Base-by-base conservation (phyloP, 306 rosid species). In the Canavalia ensiformis region DNA sequence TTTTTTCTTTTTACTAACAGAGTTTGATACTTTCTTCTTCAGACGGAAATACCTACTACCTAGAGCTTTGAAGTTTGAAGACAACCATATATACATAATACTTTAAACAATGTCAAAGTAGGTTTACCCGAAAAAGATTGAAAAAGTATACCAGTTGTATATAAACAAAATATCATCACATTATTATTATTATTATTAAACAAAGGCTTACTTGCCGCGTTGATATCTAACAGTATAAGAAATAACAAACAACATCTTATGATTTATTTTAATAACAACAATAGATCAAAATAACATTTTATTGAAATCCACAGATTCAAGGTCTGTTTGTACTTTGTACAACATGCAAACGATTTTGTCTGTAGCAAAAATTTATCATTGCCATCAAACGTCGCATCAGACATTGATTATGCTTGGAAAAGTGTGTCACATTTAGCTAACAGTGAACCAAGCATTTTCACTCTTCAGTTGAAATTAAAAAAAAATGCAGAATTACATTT, bases 71-170 rank as follows among this genome's bases (percentile, higher is more conserved):
- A 18, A 18, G 25, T 18, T 18, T 18, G 25, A 18, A 18, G 25
- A 18, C 25, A 18, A 18, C 25, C 25, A 18, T 18, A 37, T 37
- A 37, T 2, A 37, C 2, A 37, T 25, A 45, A 9, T 68, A 44
- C 54, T 67, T 62, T 25, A 44, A 64, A 65, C 50, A 42, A 8
- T 25, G 37, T 42, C 72, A 42, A 67, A 44, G n/a, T 41, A 66
- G n/a, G n/a, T 18, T 66, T 18, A 7, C 51, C 33, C 46, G 6
- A n/a, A 2, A 28, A 44, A 1, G 4, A 37, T 67, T 44, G n/a
- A 45, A 18, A 66, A 18, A 37, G 0, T 42, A 37, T 2, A 66
- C 25, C 44, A 34, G 0, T 62, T 11, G 1, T 39, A 12, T 6
- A 65, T 42, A 44, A 67, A 25, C 25, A 67, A 9, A 25, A 42